A percentile compares a stretch with the other conserved stretches of the same genome.
phyloP scores from a whole-genome alignment of 2,329 filamentous ascomycete genomes.

The Capronia coronata region DNA sequence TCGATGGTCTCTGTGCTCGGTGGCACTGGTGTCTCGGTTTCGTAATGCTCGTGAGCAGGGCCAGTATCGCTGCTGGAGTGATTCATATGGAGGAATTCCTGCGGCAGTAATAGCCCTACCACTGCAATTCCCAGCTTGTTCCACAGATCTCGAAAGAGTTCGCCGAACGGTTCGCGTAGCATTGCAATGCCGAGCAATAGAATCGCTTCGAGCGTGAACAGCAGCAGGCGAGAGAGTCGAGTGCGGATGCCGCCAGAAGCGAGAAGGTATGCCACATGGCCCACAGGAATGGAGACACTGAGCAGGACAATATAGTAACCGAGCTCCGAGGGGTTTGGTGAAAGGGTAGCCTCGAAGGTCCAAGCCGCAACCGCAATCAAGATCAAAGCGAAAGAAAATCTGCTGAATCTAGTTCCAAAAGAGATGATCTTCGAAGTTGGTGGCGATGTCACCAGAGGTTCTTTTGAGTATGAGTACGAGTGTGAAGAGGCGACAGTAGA shows the following conservation, averaged over 20 bases:
- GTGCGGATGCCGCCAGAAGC: background rate
- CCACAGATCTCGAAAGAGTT: constrained; percentile 20
- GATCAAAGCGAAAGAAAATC: constrained; percentile 10
- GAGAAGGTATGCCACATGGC: constrained; percentile 13
- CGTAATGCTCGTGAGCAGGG: background rate
- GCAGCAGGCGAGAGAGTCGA: constrained; percentile 7
- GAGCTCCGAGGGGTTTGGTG: constrained; percentile 6
- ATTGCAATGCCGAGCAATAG: constrained; percentile 14
- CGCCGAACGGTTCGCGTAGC: constrained; percentile 11
- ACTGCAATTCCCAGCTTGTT: constrained; percentile 23
- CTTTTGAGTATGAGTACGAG: background rate
- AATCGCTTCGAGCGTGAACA: constrained; percentile 12
- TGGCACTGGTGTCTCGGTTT: background rate
- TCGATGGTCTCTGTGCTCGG: background rate
- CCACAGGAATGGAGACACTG: constrained; percentile 16
- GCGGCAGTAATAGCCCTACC: constrained; percentile 21
- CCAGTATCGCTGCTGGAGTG: background rate
- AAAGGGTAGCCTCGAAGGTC: constrained; percentile 18
- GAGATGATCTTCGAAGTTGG: background rate
- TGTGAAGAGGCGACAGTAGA: background rate
- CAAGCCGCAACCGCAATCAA: constrained; percentile 15
- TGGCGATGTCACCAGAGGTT: background rate
- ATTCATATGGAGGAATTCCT: constrained; percentile 19
- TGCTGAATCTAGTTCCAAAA: constrained; percentile 10
- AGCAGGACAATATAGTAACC: constrained; percentile 15